phyloP scores from a whole-genome alignment of 192 early-diverging fungal genomes.

The Chytriomyces sp. region DNA sequence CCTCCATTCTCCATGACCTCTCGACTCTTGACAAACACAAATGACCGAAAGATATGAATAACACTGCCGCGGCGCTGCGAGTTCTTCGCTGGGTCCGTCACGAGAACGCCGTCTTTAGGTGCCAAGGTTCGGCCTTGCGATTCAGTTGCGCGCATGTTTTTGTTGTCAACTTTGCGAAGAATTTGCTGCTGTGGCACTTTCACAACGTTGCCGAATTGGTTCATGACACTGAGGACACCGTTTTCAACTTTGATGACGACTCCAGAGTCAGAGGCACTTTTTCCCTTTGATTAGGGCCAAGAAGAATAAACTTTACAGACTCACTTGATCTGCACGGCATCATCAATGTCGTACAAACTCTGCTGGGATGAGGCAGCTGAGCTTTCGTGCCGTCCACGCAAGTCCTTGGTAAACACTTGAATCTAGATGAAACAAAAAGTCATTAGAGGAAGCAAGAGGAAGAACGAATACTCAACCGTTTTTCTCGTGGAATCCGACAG shows the following conservation, averaged over 20 bases:
- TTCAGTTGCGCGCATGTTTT: constrained; percentile 51
- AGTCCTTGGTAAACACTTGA: constrained; percentile 86
- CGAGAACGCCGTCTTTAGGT: constrained; percentile 74
- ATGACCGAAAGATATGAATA: constrained; percentile 78
- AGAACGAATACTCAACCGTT: constrained; percentile 24
- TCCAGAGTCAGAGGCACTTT: constrained; percentile 76
- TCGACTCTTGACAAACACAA: constrained; percentile 78
- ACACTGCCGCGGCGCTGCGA: constrained; percentile 62
- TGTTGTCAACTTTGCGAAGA: constrained; percentile 65
- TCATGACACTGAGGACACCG: constrained; percentile 75
- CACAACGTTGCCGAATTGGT: constrained; percentile 68
- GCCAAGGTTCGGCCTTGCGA: constrained; percentile 50
- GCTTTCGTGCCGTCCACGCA: constrained; percentile 76
- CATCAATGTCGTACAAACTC: constrained; percentile 82
- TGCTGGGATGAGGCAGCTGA: constrained; percentile 53
- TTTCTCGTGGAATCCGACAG: constrained; percentile 66
- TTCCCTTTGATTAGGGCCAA: no score
- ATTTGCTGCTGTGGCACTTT: constrained; percentile 72
- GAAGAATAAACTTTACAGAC: neutral
- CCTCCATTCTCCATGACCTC: constrained; percentile 74
- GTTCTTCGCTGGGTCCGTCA: no score
- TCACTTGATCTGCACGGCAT: constrained; percentile 81
- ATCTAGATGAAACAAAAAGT: constrained; percentile 46
- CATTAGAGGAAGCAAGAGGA: neutral
- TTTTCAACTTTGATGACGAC: constrained; percentile 80